Evolutionary conservation across 768 basidiomycete species (phyloP), one percentile per base, ranked within the genome.

Genomic region (Boletales sp.): DNA sequence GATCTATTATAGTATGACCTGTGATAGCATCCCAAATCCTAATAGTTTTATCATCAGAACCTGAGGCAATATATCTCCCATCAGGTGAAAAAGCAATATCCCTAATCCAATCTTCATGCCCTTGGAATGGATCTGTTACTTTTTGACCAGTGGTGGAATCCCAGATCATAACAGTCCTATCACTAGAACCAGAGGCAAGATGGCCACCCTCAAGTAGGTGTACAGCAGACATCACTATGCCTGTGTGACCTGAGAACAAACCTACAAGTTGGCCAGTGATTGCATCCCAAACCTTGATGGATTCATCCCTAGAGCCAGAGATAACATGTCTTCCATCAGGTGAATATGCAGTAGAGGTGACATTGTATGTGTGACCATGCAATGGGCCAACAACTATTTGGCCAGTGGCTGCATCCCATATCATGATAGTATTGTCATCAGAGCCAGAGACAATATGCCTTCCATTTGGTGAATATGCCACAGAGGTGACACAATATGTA

Each of bases 391-490:
- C n/a, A n/a, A n/a, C n/a, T n/a, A n/a, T n/a, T 18, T 58, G 13
- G 5, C 48, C 43, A 58, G 59, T 58, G 7, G 24, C 40, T 43
- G 45, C 9, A 43, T 61, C 15, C 58, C 58, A 59, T 1, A 59
- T 39, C 19, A 4, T 13, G 1, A 59, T 37, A 2, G 19, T 43
- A 10, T 38, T 19, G 4, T 55, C 47, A 5, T 11, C 1, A 18
- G 47, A 45, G 5, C 59, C 60, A 43, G 56, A 53, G 27, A 52
- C 58, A 17, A 71, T 49, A 8, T 48, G 43, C 19, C 11, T 53
- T 2, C 51, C 52, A 57, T n/a, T n/a, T n/a, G 68, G 67, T 4
- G 69, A 51, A 66, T 47, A 54, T 47, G 52, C 54, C 42, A 60
- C 36, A 39, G 47, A 52, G 0, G 0, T n/a, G 7, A 59, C 3